Conservation (phyloP, 2,329 filamentous ascomycete genomes). For the Ascochyta pisi region DNA sequence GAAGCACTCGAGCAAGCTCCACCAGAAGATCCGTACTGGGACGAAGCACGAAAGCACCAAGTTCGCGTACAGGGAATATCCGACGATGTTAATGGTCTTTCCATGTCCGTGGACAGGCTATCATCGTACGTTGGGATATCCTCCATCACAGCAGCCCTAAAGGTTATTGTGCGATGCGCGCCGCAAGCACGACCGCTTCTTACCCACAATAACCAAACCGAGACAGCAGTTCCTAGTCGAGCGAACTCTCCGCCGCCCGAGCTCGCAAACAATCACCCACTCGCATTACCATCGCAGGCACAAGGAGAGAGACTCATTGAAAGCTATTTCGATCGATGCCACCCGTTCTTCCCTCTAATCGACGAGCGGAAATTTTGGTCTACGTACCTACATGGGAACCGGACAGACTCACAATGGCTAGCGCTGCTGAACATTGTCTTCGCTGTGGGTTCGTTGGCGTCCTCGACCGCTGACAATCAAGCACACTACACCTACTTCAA, state of each 20-base stretch:
- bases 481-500: conserved; percentile 74
- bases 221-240: conserved; percentile 47
- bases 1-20: conserved; percentile 74
- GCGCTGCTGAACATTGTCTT: conserved; percentile 78
- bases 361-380: conserved; percentile 74
- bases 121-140: conserved; percentile 75
- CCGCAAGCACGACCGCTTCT: conserved; percentile 59
- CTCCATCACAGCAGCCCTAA: conserved; percentile 75
- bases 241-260: conserved; percentile 48
- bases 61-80: conserved; percentile 60
- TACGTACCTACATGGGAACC: conserved; percentile 67
- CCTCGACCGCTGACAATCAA: conserved; percentile 67
- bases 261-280: conserved; percentile 37
- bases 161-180: conserved; percentile 69
- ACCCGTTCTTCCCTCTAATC: conserved; percentile 75
- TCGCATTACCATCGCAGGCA: conserved; percentile 63
- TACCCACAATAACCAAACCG: conserved; percentile 50
- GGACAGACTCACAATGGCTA: conserved; percentile 73
- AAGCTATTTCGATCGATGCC: conserved; percentile 77
- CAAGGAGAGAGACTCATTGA: conserved; percentile 74
- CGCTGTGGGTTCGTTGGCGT: conserved; percentile 75
- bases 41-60: conserved; percentile 62
- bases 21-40: conserved; percentile 68
- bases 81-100: conserved; percentile 75
- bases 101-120: conserved; percentile 65